phyloP scores from a whole-genome alignment of 139 green algal species.

The Diplosphaera chodatii region DNA sequence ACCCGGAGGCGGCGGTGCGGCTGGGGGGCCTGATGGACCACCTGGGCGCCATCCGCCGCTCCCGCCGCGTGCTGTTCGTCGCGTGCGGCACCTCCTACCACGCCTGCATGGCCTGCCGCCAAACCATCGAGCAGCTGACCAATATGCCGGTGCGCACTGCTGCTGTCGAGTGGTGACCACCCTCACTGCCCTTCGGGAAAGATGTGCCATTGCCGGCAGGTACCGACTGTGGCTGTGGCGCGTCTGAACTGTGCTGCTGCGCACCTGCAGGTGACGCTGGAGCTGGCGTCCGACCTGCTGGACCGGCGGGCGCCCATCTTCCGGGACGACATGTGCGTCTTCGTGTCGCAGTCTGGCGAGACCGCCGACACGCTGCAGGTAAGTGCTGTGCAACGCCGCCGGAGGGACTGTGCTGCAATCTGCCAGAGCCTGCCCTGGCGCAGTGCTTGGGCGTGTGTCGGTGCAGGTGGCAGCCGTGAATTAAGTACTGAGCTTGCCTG shows the following conservation, averaged over 20 bases:
- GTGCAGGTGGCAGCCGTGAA: no score
- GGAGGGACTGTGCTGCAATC: no score
- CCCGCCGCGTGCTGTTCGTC: conserved; percentile 57
- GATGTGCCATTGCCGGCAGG: no score
- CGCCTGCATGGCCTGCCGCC: conserved; percentile 40
- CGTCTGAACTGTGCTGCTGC: no score
- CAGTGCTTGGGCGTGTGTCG: no score
- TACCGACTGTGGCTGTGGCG: no score
- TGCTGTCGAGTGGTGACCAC: no score
- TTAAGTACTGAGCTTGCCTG: no score
- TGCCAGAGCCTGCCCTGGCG: no score
- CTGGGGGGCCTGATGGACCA: conserved; percentile 18
- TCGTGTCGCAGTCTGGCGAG: conserved; percentile 56
- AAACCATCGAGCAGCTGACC: conserved; percentile 12
- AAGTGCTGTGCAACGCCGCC: no score
- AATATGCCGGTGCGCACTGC: conserved; percentile 21
- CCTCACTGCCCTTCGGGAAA: no score
- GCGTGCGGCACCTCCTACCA: conserved; percentile 66
- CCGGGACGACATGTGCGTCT: conserved; percentile 65
- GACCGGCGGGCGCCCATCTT: conserved; percentile 58
- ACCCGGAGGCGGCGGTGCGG: conserved; percentile 3
- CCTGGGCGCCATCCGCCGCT: conserved; percentile 38
- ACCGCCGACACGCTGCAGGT: conserved; percentile 64
- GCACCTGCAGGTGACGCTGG: conserved; percentile 51
- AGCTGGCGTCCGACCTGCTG: conserved; percentile 66